Base-by-base conservation (phyloP, 140 eudicot species). In the Erigeron philadelphicus region DNA sequence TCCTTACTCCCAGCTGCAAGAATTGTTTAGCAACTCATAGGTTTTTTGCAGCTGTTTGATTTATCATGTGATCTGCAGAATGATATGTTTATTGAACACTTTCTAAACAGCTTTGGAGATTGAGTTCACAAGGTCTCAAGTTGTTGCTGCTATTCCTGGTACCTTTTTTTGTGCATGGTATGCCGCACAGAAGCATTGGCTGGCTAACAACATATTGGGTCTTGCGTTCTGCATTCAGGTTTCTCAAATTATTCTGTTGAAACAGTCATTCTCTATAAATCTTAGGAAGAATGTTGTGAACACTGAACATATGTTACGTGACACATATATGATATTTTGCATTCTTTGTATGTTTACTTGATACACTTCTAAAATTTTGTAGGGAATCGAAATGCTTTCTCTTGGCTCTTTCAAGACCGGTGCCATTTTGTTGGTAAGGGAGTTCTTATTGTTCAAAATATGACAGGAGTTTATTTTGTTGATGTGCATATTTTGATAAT, bases 321-420 rank as follows among this genome's bases (percentile, higher is more conserved):
- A 31, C 38, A 31, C 3, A 31, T 31, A 2, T 31, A 2, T 31
- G 38, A 31, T 31, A 17, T 70, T 5, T 52, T 9, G 15, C 40
- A 16, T 35, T 16, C 31, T 19, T 66, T 19, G 9, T 16, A 16
- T 55, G 61, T 10, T 13, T 31, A 31, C 38, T n/a, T 64, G 25
- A 5, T 63, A 41, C 71, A 10, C 5, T 11, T 19, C 17, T 15
- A 6, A 2, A 8, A 23, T 48, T n/a, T 62, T 85, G 52, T 79
- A 91, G 97, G 97, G 97, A 72, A 88, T 91, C 61, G 97, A 91
- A 80, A 91, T 91, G 97, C 97, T 91, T 71, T 91, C 97, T 8
- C 89, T 91, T 62, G 97, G 97, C 47, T 91, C 97, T 57, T 91
- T 91, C 56, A 91, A 88, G 81, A 88, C 96, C 25, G 97, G 97